These are phyloP conservation scores for Populus tremula DNA, from an alignment of 345 rosid genomes.

Conservation along the genomic window DNA sequence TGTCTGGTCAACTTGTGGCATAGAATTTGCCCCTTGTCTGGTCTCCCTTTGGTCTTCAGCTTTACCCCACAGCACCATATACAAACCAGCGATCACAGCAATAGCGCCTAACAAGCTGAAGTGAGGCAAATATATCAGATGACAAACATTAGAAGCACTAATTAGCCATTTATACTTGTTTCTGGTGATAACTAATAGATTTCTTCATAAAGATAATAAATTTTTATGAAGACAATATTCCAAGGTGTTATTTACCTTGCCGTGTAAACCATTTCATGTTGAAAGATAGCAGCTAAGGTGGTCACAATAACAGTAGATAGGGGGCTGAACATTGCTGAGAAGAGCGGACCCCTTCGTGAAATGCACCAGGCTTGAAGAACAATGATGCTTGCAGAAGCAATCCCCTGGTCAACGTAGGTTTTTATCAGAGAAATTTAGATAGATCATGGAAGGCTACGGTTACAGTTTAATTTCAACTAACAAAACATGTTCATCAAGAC, in stretches of 20 bases:
- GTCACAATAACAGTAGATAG: constrained; percentile 23
- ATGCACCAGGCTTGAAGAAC: constrained; percentile 51
- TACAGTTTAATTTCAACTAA: background rate
- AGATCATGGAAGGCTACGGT: no score
- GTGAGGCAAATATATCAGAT: background rate
- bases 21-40: background rate
- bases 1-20: background rate
- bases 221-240: background rate
- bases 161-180: background rate
- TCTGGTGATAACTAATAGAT: background rate
- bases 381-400: constrained; percentile 21
- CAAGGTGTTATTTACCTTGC: constrained; percentile 1
- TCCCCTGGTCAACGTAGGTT: no score
- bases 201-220: background rate
- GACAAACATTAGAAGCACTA: background rate
- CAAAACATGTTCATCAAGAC: no score
- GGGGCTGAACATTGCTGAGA: constrained; percentile 23
- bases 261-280: constrained; percentile 17
- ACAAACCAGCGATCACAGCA: constrained; percentile 25
- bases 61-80: constrained; percentile 55
- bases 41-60: constrained; percentile 32
- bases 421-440: no score
- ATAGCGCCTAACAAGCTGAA: constrained; percentile 47
- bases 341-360: constrained; percentile 15
- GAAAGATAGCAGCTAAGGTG: constrained; percentile 19